Evolutionary conservation across 371 early-diverging fungal genomes (phyloP).

Genomic region (Lichtheimia ramosa): DNA sequence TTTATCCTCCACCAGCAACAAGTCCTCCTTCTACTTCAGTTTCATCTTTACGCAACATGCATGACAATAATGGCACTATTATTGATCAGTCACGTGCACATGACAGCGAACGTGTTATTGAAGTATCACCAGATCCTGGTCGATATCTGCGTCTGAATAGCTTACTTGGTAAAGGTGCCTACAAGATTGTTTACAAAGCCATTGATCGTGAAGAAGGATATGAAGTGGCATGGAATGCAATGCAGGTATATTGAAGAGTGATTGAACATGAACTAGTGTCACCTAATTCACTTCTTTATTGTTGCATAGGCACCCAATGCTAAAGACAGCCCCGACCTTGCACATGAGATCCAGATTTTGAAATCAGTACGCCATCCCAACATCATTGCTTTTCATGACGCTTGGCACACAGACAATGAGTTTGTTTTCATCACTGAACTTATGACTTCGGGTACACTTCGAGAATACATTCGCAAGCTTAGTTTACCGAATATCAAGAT

Average conservation of each 20-base stretch:
- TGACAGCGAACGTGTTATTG: constrained; percentile 45
- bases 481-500: constrained; percentile 75
- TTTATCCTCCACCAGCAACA: neutral
- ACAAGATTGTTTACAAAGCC: constrained; percentile 83
- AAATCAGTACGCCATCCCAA: constrained; percentile 83
- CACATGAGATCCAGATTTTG: constrained; percentile 67
- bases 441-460: constrained; percentile 90
- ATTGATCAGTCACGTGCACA: constrained; percentile 46
- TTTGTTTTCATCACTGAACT: constrained; percentile 92
- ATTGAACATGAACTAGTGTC: too few relatives aligned
- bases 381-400: constrained; percentile 80
- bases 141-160: constrained; percentile 46
- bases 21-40: too few relatives aligned
- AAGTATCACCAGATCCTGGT: constrained; percentile 38
- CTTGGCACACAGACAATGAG: constrained; percentile 71
- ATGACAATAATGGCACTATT: constrained; percentile 21
- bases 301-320: constrained; percentile 7
- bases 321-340: constrained; percentile 27
- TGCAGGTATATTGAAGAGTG: constrained; percentile 32
- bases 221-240: constrained; percentile 90
- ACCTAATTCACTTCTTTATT: too few relatives aligned
- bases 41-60: neutral
- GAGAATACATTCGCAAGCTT: constrained; percentile 75
- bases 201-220: constrained; percentile 87
- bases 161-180: constrained; percentile 62